These are phyloP conservation scores for Xylariomycetidae sp. DNA, from an alignment of 2,329 filamentous ascomycete genomes.

Conservation along the genomic window DNA sequence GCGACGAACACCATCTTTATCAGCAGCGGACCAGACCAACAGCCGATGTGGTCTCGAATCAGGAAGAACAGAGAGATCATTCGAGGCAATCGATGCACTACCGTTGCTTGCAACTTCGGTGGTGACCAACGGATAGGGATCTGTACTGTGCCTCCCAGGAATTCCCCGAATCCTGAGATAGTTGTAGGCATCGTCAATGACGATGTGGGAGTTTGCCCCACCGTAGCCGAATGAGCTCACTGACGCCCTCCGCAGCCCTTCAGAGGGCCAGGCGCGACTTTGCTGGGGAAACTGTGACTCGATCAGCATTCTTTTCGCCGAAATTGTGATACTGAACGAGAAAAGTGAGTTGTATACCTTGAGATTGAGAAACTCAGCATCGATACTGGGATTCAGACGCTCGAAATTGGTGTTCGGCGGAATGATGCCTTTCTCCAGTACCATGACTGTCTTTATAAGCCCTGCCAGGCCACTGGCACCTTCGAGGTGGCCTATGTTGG, in stretches of 20 bases:
- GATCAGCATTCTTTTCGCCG: too few relatives aligned
- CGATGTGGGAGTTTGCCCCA: conserved; percentile 19
- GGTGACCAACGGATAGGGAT: too few relatives aligned
- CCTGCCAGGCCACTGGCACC: conserved; percentile 19
- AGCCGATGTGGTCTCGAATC: not conserved
- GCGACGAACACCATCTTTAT: too few relatives aligned
- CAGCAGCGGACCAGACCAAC: not conserved
- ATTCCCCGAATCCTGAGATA: conserved; percentile 2
- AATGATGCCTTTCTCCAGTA: conserved; percentile 14
- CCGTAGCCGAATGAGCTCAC: conserved; percentile 25
- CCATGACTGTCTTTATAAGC: conserved; percentile 17
- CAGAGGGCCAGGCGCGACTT: conserved; percentile 11
- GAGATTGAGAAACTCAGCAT: not conserved
- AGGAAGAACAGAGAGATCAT: too few relatives aligned
- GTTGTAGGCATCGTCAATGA: conserved; percentile 16
- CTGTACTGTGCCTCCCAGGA: not conserved
- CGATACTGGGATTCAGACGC: conserved; percentile 20
- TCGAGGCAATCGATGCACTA: too few relatives aligned
- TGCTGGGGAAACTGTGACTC: conserved; percentile 5
- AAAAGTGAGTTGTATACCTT: too few relatives aligned
- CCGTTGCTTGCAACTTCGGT: too few relatives aligned
- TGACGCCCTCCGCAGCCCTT: conserved; percentile 13
- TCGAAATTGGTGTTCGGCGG: conserved; percentile 28
- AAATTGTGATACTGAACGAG: too few relatives aligned
- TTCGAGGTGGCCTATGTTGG: conserved; percentile 24